phyloP scores from a whole-genome alignment of 1,139 yeast species.

The Sugiyamaella grinbergsii region DNA sequence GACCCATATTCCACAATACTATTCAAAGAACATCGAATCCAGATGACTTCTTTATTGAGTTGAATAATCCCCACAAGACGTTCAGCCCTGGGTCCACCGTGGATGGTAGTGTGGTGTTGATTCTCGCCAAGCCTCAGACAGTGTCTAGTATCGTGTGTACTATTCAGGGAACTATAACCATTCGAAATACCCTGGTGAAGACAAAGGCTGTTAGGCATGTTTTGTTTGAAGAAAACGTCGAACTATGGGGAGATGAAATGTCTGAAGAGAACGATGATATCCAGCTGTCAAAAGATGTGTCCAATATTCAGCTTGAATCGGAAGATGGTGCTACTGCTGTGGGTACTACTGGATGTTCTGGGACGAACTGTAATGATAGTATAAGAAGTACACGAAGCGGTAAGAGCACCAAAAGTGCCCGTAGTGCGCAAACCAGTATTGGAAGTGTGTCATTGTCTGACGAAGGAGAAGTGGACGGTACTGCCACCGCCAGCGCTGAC shows the following conservation, averaged over 20 bases:
- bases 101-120: constrained; percentile 44
- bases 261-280: background rate
- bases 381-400: constrained; percentile 1
- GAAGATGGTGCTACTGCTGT: background rate
- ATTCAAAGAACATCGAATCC: constrained; percentile 24
- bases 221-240: constrained; percentile 65
- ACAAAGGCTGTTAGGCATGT: constrained; percentile 40
- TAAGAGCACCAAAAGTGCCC: constrained; percentile 1
- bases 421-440: too few species aligned
- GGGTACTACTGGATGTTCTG: too few species aligned
- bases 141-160: constrained; percentile 35
- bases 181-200: constrained; percentile 49
- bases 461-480: too few species aligned
- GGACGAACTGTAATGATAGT: constrained; percentile 7
- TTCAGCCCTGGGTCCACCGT: constrained; percentile 70
- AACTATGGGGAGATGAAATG: constrained; percentile 57
- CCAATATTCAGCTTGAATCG: background rate
- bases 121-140: constrained; percentile 34
- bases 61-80: constrained; percentile 72
- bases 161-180: constrained; percentile 37
- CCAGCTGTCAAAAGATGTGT: background rate
- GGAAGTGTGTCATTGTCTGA: too few species aligned
- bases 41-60: constrained; percentile 64
- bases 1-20: constrained; percentile 27
- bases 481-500: background rate